A percentile compares a stretch with the other conserved stretches of the same genome.
Conservation (phyloP, 371 early-diverging fungal genomes). For the Mucor irregularis region DNA sequence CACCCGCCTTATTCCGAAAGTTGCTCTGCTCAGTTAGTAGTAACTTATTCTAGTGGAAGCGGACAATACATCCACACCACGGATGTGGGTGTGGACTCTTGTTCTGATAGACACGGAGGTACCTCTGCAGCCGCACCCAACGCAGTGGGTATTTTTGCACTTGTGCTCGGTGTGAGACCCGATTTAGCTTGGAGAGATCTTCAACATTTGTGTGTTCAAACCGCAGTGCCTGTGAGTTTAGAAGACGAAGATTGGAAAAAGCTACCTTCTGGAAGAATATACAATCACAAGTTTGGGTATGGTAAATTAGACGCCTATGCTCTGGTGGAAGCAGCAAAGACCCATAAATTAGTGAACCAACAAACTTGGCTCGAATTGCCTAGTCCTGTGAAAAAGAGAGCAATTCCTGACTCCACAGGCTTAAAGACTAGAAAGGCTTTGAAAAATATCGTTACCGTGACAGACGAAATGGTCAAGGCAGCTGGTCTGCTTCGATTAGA, state of each 20-base stretch:
- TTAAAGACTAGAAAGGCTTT: slow-evolving; percentile 35
- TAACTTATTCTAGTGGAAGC: slow-evolving; percentile 86
- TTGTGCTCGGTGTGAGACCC: slow-evolving; percentile 83
- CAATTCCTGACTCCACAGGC: slow-evolving; percentile 58
- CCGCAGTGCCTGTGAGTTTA: slow-evolving; percentile 74
- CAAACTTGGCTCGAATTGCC: slow-evolving; percentile 61
- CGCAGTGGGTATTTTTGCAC: slow-evolving; percentile 91
- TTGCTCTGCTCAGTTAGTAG: slow-evolving; percentile 89
- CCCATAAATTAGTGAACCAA: slow-evolving; percentile 59
- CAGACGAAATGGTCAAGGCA: slow-evolving; percentile 46
- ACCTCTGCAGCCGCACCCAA: slow-evolving; percentile 98
- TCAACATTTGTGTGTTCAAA: slow-evolving; percentile 80
- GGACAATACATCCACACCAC: slow-evolving; percentile 83
- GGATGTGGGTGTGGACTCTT: slow-evolving; percentile 69
- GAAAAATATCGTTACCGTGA: slow-evolving; percentile 45
- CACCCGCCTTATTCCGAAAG: slow-evolving; percentile 90
- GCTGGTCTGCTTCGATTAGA: slow-evolving; percentile 70
- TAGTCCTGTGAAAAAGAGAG: slow-evolving; percentile 42
- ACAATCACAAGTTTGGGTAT: slow-evolving; percentile 90
- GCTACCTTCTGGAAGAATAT: slow-evolving; percentile 67
- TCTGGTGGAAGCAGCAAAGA: slow-evolving; percentile 80
- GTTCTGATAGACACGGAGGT: slow-evolving; percentile 86
- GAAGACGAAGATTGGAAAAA: slow-evolving; percentile 64
- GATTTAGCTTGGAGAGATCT: slow-evolving; percentile 94
- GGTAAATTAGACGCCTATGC: slow-evolving; percentile 87